These are phyloP conservation scores for Chrysoporthe cubensis DNA, from an alignment of 2,329 filamentous ascomycete species.

Conservation along the genomic window DNA sequence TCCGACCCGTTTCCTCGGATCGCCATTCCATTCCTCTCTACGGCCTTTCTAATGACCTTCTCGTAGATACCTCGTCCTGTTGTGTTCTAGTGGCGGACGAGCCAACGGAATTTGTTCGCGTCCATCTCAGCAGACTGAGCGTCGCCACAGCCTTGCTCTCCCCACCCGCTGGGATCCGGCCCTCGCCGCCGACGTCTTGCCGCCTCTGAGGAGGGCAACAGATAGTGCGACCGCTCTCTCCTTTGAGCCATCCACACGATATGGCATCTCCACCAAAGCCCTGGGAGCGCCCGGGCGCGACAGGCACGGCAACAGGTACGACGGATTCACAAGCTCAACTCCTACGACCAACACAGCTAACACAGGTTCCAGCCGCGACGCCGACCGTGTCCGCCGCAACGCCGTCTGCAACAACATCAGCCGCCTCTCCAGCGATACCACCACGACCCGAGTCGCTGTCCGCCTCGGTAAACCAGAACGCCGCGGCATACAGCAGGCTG, in stretches of 20 bases:
- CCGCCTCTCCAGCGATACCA: slow-evolving; percentile 71
- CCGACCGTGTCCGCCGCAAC: slow-evolving; percentile 44
- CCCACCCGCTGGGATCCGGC: slow-evolving; percentile 12
- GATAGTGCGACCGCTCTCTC: not conserved
- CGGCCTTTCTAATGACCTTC: not conserved
- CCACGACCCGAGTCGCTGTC: slow-evolving; percentile 79
- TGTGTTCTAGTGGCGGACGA: not conserved
- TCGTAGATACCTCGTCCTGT: not conserved
- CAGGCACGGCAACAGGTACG: slow-evolving; percentile 53
- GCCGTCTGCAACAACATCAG: slow-evolving; percentile 47
- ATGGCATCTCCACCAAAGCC: slow-evolving; percentile 93
- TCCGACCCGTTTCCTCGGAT: not conserved
- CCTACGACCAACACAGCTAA: not conserved
- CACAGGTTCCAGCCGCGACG: slow-evolving; percentile 16
- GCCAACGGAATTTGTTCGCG: not conserved
- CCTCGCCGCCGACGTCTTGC: not conserved
- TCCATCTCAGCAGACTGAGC: not conserved
- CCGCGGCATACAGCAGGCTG: slow-evolving; percentile 73
- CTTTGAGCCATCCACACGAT: slow-evolving; percentile 17
- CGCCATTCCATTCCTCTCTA: not conserved
- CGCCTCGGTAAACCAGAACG: slow-evolving; percentile 83
- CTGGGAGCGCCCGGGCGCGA: slow-evolving; percentile 82
- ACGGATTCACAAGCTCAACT: slow-evolving; percentile 29
- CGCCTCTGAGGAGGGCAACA: not conserved
- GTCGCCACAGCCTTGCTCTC: slow-evolving; percentile 13